Base-by-base conservation (phyloP, 306 rosid genomes). In the Glycine tomentella region DNA sequence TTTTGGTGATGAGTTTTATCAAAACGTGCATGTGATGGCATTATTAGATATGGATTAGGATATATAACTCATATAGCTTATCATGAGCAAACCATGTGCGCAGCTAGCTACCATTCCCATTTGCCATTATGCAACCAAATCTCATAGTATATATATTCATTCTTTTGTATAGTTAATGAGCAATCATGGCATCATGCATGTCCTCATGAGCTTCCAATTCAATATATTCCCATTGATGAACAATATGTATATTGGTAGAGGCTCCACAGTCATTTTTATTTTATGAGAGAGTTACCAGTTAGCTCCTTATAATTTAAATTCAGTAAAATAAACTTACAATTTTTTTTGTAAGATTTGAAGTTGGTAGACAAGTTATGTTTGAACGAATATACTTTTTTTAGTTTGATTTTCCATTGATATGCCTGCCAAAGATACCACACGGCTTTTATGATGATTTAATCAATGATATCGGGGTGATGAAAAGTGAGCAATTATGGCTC, bases 11-110 rank as follows among this genome's bases (percentile, higher is more conserved):
- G 44, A 77, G 66, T 59, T 82, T 82, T 36, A 72, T 86, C 79
- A 83, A 86, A 75, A 14, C 20, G 4, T 16, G 69, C 89, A 83
- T 80, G 87, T 83, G 89, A 83, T 83, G 16, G 42, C 70, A 74
- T 80, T 59, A 68, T 80, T 76, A 11, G 61, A 14, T 72, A 42
- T 65, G 74, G 57, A 79, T 61, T 81, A 40, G 46, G 61, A 64
- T 73, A 69, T 40, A 58, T 20, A 79, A 44, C 76, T 3, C 65
- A n/a, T n/a, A n/a, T 75, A 12, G 51, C 80, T 63, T 71, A 45
- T 83, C 84, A 63, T 75, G 56, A 79, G 25, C 82, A 80, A 25
- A 82, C 83, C 89, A 86, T 83, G 87, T 83, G 89, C 51, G 46
- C 63, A 70, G 20, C 79, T 49, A 68, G 51, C 40, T 36, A 51